Percentiles rank a stretch among this genome's conserved stretches.
phyloP scores from a whole-genome alignment of 495 filamentous ascomycete species.

The Lentithecium fluviatile region DNA sequence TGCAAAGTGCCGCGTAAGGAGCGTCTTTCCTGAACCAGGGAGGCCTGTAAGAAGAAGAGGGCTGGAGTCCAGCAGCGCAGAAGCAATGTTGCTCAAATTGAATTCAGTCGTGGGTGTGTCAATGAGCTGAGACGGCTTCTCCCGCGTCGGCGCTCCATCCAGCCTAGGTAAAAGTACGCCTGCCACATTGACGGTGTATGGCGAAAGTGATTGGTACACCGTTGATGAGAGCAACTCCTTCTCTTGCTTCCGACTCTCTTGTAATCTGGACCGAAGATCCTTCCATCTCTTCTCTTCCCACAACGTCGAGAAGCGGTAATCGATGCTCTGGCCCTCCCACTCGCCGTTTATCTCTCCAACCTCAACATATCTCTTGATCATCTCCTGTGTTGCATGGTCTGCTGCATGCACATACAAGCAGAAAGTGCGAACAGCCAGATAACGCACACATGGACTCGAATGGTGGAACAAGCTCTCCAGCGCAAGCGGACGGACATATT shows the following conservation, averaged over 20 bases:
- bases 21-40: constrained; percentile 88
- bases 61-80: constrained; percentile 59
- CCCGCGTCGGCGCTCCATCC: constrained; percentile 49
- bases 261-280: constrained; percentile 28
- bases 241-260: constrained; percentile 45
- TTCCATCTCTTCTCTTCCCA: constrained; percentile 63
- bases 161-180: constrained; percentile 67
- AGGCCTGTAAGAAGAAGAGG: constrained; percentile 81
- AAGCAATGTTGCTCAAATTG: constrained; percentile 69
- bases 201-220: constrained; percentile 43
- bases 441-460: constrained; percentile 61
- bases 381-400: constrained; percentile 70
- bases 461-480: constrained; percentile 68
- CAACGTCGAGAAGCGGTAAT: constrained; percentile 80
- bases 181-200: constrained; percentile 55
- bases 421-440: constrained; percentile 76
- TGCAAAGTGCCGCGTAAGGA: constrained; percentile 78
- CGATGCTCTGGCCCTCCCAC: constrained; percentile 74
- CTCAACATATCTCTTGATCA: constrained; percentile 64
- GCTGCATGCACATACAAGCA: constrained; percentile 76
- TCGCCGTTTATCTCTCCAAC: constrained; percentile 60
- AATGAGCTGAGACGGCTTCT: constrained; percentile 50
- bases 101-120: constrained; percentile 65
- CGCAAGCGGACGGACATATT: constrained; percentile 60
- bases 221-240: constrained; percentile 26